Base-by-base conservation (phyloP, 2,329 filamentous ascomycete genomes). In the Talaromyces amestolkiae region DNA sequence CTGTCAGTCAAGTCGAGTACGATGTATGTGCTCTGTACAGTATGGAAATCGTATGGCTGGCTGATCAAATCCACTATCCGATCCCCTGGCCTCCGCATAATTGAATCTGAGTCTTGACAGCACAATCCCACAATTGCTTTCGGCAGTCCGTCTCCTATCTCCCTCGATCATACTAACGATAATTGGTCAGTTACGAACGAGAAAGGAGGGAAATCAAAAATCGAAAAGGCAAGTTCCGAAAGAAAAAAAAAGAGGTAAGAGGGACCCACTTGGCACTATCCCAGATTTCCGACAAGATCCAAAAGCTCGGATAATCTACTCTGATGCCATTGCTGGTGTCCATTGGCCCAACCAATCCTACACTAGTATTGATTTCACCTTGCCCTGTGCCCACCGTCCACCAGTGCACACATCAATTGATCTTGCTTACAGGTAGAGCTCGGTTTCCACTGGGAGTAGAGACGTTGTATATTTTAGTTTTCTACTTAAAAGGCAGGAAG, bases 271-370 rank as follows among this genome's bases (percentile, higher is more conserved):
- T 43, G 22, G 53, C 6, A 35, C 27, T 45, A 33, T 60, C 58
- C 59, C 45, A 61, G 59, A 53, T 61, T 61, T 53, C 43, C 43
- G 59, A 51, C n/a, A 9, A 51, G 59, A 61, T 61, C 59, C 41
- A 61, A 24, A 59, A 51, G 59, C 47, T 53, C 43, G 47, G 43
- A 61, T 51, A 53, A 53, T 61, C 45, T 41, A 6, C 27, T 61
- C n/a, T 22, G 6, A 61, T 61, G 43, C 45, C 22, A 35, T 51
- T 37, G 43, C 41, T n/a, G 24, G 59, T n/a, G 15, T 22, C 33
- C 19, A 61, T 61, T 61, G 59, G 59, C 45, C 17, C 27, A 35
- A 27, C 8, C 45, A 33, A 24, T n/a, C 43, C 47, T 59, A 27
- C 22, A 41, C 56, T 59, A 27, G 19, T n/a, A 59, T 15, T 43